These are phyloP conservation scores for Dioscorea alata DNA, from an alignment of 106 monocot genomes.

Conservation along the genomic window DNA sequence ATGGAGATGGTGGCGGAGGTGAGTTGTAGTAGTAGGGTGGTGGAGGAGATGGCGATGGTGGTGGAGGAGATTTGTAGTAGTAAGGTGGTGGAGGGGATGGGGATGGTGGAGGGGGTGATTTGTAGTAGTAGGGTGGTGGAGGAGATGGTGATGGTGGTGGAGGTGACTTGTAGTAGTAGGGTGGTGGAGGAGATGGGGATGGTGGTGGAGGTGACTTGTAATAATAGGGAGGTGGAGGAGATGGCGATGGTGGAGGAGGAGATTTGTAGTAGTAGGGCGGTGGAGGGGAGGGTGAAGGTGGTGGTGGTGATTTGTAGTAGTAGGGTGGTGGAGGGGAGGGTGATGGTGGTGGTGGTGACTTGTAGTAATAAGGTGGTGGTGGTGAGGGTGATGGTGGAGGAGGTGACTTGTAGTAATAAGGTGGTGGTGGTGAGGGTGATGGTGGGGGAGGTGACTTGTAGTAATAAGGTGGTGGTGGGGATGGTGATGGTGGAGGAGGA, in stretches of 20 bases:
- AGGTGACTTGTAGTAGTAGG: not conserved
- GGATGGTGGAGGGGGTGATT: not conserved
- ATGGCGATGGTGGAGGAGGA: not conserved
- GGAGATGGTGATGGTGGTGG: not conserved
- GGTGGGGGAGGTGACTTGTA: constrained; percentile 6
- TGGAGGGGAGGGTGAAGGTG: constrained; percentile 1
- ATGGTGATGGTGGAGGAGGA: not conserved
- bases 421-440: not conserved
- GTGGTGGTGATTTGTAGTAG: not conserved
- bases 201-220: constrained; percentile 5
- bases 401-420: not conserved
- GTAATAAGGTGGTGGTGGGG: not conserved
- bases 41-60: not conserved
- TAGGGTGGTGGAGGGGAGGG: not conserved
- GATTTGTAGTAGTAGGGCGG: not conserved
- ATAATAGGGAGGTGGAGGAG: constrained; percentile 2
- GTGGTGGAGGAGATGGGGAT: not conserved
- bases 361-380: not conserved
- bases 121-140: not conserved
- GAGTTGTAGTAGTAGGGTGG: not conserved
- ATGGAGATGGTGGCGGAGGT: not conserved
- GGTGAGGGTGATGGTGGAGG: not conserved
- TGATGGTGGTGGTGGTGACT: constrained; percentile 3
- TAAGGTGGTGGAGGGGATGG: constrained; percentile 1
- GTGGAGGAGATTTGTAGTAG: constrained; percentile 2